These are phyloP conservation scores for Boletus sp. DNA, from an alignment of 768 basidiomycete species.

Conservation along the genomic window DNA sequence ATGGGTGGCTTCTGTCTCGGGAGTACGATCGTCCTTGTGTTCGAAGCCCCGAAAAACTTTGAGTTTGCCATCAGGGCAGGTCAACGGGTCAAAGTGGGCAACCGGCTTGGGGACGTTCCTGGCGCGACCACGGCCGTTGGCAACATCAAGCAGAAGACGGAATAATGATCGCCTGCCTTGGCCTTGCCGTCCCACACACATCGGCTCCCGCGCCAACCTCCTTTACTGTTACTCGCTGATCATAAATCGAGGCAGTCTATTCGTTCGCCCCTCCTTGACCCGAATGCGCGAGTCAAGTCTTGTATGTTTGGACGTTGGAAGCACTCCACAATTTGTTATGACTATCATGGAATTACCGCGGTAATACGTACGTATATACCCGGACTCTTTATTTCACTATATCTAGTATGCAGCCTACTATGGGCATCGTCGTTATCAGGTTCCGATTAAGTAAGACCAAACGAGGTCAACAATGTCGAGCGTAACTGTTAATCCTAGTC, in stretches of 20 bases:
- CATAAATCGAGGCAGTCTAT: background rate
- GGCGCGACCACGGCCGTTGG: constrained; percentile 24
- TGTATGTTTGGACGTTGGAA: background rate
- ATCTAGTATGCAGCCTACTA: background rate
- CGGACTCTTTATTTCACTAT: constrained; percentile 5
- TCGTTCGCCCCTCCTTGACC: background rate
- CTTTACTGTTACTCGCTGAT: background rate
- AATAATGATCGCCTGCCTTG: constrained; percentile 11
- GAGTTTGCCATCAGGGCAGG: constrained; percentile 75
- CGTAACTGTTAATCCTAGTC: no score
- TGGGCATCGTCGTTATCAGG: background rate
- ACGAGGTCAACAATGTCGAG: no score
- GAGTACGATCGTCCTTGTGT: constrained; percentile 94
- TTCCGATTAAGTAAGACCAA: background rate
- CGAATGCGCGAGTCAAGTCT: background rate
- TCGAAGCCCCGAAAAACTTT: constrained; percentile 88
- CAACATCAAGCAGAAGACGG: constrained; percentile 32
- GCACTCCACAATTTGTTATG: constrained; percentile 3
- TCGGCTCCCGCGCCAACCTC: background rate
- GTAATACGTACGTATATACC: constrained; percentile 14
- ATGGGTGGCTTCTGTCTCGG: constrained; percentile 97
- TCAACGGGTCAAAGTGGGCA: constrained; percentile 84
- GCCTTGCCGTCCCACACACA: no score
- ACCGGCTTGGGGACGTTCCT: constrained; percentile 65
- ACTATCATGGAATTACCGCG: constrained; percentile 7